Conservation (phyloP, 148 eudicot genomes). For the Fagopyrum esculentum region DNA sequence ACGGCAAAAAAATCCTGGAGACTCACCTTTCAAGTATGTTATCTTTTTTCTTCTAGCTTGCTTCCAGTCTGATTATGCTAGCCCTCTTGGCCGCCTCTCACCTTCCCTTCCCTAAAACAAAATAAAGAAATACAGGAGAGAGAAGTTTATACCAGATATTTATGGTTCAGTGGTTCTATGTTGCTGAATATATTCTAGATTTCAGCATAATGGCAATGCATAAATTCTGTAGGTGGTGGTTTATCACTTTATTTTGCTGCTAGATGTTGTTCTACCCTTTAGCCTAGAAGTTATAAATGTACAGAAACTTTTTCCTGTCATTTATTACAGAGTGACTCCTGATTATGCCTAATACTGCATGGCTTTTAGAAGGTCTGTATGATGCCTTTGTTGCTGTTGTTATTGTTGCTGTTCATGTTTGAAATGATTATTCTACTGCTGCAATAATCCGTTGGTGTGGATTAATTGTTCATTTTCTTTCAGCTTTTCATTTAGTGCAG, state of each 20-base stretch:
- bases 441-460: neutral
- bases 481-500: neutral
- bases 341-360: neutral
- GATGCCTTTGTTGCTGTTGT: constrained; percentile 6
- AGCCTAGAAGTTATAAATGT: neutral
- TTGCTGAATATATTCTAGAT: neutral
- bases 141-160: neutral
- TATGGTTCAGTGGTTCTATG: neutral
- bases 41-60: neutral
- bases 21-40: constrained; percentile 89
- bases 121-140: neutral
- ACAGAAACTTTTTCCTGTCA: neutral
- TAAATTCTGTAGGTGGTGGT: neutral
- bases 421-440: neutral
- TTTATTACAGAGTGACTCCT: neutral
- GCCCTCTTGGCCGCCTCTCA: neutral
- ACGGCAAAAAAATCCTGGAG: constrained; percentile 91
- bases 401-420: neutral
- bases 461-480: neutral
- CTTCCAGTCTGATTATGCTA: neutral
- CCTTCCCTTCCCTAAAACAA: neutral
- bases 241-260: neutral
- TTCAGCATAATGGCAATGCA: neutral
- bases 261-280: neutral
- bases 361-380: neutral